Base-by-base conservation (phyloP, 805 yeast species). In the Sugiyamaella marilandica region DNA sequence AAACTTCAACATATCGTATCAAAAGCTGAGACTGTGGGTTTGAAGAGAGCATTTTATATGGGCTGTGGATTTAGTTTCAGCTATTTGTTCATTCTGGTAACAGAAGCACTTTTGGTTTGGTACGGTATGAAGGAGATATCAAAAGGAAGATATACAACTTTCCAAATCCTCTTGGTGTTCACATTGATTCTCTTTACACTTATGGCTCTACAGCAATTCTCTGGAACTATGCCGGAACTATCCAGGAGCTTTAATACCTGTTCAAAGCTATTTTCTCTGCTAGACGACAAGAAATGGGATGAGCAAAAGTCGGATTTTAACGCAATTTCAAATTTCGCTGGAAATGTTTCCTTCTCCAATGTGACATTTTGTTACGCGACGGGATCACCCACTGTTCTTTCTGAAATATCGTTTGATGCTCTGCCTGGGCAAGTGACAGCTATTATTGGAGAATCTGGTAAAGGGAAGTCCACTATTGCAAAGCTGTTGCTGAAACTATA, bases 401-500 rank as follows among this genome's bases (percentile, higher is more conserved):
- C 70, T 1, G 60, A 74, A 31, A 59, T 86, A 5, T 65, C 67
- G 9, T 69, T 85, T 32, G 41, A 54, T 0, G 64, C 91, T 1
- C 29, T 61, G 0, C 60, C 69, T 10, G 78, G 80, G 16, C 79
- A 81, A 52, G 71, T 79, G 0, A 72, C 85, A 18, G 94, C 87
- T 0, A 67, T 94, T 1, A 80, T 84, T 2, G 99, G 99, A 0
- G 81, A 79, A 34, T 87, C 97, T 1, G 99, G 99, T 0, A 78
- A 85, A 11, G 99, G 99, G 0, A 94, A 94, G 67, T 85, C 97
- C 0, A 89, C 98, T 0, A 56, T 92, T 1, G 68, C 81, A 0
- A 71, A 76, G 1, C 59, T 91, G 10, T 57, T 91, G 0, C 67
- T 82, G 1, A 71, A 84, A 47, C 66, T 91, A 0, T 81, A 81